Conservation (phyloP, 1,284 basidiomycete species). For the Uromyces viciae-fabae region DNA sequence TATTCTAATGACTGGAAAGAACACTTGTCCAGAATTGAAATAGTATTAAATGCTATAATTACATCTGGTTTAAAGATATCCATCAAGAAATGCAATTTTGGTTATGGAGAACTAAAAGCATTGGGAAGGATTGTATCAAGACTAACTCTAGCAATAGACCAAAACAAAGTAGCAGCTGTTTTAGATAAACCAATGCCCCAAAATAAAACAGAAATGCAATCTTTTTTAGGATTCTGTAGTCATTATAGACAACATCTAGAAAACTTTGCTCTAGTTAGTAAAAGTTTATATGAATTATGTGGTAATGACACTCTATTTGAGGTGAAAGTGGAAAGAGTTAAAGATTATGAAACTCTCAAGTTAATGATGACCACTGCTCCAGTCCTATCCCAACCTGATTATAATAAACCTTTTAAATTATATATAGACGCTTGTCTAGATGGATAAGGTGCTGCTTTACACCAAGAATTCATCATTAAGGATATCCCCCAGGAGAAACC, state of each 20-base stretch:
- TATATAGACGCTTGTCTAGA: constrained; percentile 4
- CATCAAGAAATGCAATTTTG: not conserved
- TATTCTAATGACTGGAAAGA: not conserved
- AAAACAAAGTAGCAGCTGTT: not conserved
- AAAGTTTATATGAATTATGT: not conserved
- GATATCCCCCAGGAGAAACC: not conserved
- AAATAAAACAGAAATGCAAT: constrained; percentile 8
- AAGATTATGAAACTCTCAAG: not conserved
- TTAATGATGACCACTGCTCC: not conserved
- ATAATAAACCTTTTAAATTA: not conserved
- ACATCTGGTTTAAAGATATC: not conserved
- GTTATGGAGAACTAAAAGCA: not conserved
- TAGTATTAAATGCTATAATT: not conserved
- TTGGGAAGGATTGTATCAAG: not conserved
- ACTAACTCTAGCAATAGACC: not conserved
- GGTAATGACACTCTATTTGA: not conserved
- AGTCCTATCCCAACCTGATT: not conserved
- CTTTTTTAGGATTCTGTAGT: not conserved
- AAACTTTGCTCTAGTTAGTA: not conserved
- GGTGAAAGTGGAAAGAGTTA: not conserved
- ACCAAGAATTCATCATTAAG: not conserved
- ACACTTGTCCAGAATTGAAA: not conserved
- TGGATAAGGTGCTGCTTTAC: constrained; percentile 9
- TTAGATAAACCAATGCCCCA: constrained; percentile 49
- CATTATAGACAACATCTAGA: not conserved